Conservation (phyloP, 345 rosid species). For the Populus euphratica region DNA sequence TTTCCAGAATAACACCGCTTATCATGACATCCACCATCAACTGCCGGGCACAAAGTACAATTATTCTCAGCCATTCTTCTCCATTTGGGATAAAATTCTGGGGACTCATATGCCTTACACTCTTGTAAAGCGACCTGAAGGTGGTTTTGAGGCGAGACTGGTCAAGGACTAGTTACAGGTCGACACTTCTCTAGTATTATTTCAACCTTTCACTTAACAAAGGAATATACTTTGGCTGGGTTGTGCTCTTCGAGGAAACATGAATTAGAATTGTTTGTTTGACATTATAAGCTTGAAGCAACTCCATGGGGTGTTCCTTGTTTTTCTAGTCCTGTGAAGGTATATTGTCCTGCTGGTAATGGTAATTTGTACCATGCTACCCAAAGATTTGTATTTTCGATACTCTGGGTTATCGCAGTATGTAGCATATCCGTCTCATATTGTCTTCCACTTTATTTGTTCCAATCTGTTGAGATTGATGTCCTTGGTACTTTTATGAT, state of each 20-base stretch:
- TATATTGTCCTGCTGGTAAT: conserved; percentile 9
- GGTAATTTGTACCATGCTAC: conserved; percentile 15
- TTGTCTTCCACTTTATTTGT: not conserved
- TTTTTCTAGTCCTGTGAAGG: conserved; percentile 17
- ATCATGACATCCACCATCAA: conserved; percentile 73
- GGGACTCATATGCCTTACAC: conserved; percentile 64
- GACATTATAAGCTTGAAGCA: conserved; percentile 9
- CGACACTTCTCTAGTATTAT: conserved; percentile 10
- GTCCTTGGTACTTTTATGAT: not conserved
- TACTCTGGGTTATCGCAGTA: not conserved
- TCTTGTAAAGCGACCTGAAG: conserved; percentile 54
- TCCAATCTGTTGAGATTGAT: conserved; percentile 9
- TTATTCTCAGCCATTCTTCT: conserved; percentile 77
- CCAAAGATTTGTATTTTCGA: conserved; percentile 16
- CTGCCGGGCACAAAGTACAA: conserved; percentile 65
- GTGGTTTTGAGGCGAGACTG: conserved; percentile 67
- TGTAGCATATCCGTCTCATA: conserved; percentile 26
- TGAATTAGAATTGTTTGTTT: conserved; percentile 28
- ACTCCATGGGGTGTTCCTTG: conserved; percentile 6
- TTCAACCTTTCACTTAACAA: conserved; percentile 14
- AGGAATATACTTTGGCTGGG: conserved; percentile 12
- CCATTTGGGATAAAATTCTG: conserved; percentile 65
- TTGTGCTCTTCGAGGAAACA: conserved; percentile 22
- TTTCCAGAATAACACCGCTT: conserved; percentile 62
- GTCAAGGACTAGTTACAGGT: conserved; percentile 38